Conservation (phyloP, 805 yeast genomes). For the Spathaspora arborariae region DNA sequence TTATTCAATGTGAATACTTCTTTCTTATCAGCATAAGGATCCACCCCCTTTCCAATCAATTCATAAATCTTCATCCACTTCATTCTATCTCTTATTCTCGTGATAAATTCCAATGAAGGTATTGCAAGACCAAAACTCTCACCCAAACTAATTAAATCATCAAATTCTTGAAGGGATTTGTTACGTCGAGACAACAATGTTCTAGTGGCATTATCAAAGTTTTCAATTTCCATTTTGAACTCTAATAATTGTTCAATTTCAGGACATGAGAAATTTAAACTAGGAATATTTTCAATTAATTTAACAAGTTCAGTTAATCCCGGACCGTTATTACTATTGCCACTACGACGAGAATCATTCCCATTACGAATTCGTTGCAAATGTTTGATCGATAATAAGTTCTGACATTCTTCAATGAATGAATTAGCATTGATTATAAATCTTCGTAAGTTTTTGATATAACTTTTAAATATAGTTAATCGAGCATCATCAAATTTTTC, state of each 20-base stretch:
- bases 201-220: slow-evolving; percentile 47
- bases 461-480: slow-evolving; percentile 8
- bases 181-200: slow-evolving; percentile 29
- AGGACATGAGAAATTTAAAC: slow-evolving; percentile 47
- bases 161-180: slow-evolving; percentile 42
- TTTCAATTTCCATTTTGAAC: slow-evolving; percentile 47
- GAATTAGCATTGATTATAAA: slow-evolving; percentile 44
- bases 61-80: slow-evolving; percentile 31
- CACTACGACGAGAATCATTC: slow-evolving; percentile 11
- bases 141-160: slow-evolving; percentile 55
- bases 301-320: slow-evolving; percentile 21
- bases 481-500: slow-evolving; percentile 3
- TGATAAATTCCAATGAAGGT: slow-evolving; percentile 40
- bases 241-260: slow-evolving; percentile 61
- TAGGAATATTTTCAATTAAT: slow-evolving; percentile 45
- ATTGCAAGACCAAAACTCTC: slow-evolving; percentile 55
- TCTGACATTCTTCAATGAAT: slow-evolving; percentile 56
- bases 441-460: slow-evolving; percentile 27
- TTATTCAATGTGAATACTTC: slow-evolving; percentile 30
- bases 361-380: slow-evolving; percentile 45
- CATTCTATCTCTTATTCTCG: slow-evolving; percentile 30
- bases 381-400: slow-evolving; percentile 47
- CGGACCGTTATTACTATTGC: slow-evolving; percentile 14
- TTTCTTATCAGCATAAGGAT: slow-evolving; percentile 35
- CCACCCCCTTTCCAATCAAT: slow-evolving; percentile 36